Evolutionary conservation across 2,329 filamentous ascomycete genomes (phyloP).

Genomic region (Dactylellina cionopaga): DNA sequence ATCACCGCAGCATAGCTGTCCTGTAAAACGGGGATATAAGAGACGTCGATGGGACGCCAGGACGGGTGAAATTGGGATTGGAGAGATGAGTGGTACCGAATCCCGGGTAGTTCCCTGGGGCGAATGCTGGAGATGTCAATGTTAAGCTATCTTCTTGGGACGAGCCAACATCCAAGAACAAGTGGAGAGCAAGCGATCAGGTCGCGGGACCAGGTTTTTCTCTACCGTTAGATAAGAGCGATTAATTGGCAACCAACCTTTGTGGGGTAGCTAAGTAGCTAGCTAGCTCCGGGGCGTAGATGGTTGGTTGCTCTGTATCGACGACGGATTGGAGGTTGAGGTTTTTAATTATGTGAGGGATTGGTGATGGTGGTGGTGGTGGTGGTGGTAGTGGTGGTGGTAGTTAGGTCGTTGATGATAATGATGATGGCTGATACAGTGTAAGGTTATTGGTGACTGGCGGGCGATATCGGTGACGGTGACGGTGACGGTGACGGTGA

Average conservation of each 20-base stretch:
- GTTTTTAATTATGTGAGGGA: constrained; percentile 21
- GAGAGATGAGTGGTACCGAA: constrained; percentile 3
- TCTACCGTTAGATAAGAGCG: too few species aligned
- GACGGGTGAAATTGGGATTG: background rate
- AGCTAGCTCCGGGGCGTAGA: too few species aligned
- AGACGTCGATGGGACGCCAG: background rate
- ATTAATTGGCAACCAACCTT: too few species aligned
- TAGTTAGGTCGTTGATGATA: background rate
- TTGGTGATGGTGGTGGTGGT: constrained; percentile 13
- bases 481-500: background rate
- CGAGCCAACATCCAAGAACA: too few species aligned
- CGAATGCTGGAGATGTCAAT: too few species aligned
- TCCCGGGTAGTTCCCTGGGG: too few species aligned
- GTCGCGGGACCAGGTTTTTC: too few species aligned
- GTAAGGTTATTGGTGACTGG: background rate
- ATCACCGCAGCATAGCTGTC: constrained; percentile 30
- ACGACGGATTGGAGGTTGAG: constrained; percentile 4
- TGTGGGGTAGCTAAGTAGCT: too few species aligned
- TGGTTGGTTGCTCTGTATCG: too few species aligned
- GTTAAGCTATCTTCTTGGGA: too few species aligned
- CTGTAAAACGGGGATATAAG: background rate
- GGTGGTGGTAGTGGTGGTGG: constrained; percentile 16
- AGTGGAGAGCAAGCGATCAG: too few species aligned
- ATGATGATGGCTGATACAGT: background rate
- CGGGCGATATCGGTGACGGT: background rate